Evolutionary conservation across 2,329 filamentous ascomycete species (phyloP).

Genomic region (Ophiocordyceps camponoti-rufipedis): DNA sequence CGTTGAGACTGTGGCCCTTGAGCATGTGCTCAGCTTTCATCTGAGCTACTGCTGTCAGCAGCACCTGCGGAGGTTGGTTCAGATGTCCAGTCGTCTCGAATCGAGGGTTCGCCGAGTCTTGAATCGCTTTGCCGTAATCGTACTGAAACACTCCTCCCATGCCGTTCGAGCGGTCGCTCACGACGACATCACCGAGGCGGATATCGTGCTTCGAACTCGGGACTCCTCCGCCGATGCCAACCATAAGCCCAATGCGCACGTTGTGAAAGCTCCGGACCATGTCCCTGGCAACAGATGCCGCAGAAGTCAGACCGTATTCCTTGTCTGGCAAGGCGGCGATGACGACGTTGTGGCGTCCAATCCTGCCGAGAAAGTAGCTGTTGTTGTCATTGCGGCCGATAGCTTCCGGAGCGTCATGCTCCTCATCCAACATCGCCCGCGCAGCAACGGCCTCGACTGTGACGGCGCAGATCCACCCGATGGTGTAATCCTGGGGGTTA

Average conservation of each 20-base stretch:
- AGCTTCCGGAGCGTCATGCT: neutral
- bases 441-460: constrained; percentile 6
- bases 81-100: neutral
- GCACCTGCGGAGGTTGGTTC: neutral
- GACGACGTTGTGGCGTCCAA: constrained; percentile 5
- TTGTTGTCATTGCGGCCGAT: constrained; percentile 2
- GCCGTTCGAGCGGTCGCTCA: neutral
- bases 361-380: constrained; percentile 4
- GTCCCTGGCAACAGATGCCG: constrained; percentile 8
- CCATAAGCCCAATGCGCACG: constrained; percentile 8
- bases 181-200: constrained; percentile 9
- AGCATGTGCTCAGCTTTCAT: neutral
- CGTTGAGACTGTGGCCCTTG: neutral
- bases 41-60: neutral
- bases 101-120: neutral
- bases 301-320: constrained; percentile 3
- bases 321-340: constrained; percentile 4
- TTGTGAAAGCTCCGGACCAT: constrained; percentile 13
- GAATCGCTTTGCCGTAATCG: constrained; percentile 6
- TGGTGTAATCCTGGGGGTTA: constrained; percentile 5
- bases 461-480: constrained; percentile 11
- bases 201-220: constrained; percentile 16
- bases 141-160: neutral
- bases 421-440: constrained; percentile 6
- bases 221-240: constrained; percentile 10